Evolutionary conservation across 1,284 basidiomycete species (phyloP).

Genomic region (Ustilago trichophora): DNA sequence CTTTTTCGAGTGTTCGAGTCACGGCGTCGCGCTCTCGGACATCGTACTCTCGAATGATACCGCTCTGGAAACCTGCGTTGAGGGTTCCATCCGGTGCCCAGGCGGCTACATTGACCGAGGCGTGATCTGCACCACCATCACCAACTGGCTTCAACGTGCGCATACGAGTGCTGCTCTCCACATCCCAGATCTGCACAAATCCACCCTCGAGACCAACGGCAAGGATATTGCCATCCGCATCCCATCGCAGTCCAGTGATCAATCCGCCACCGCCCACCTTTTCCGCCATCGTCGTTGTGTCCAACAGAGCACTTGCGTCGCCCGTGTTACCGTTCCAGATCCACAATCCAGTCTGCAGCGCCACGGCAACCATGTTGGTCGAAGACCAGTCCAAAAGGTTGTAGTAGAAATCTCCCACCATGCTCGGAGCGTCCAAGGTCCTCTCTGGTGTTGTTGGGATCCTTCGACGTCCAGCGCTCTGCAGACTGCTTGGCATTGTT

Average conservation of each 20-base stretch:
- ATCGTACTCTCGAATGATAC: slow-evolving; percentile 64
- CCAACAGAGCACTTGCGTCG: slow-evolving; percentile 76
- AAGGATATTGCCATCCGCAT: slow-evolving; percentile 84
- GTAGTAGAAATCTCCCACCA: slow-evolving; percentile 96
- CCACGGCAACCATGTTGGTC: slow-evolving; percentile 73
- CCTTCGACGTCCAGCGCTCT: slow-evolving; percentile 73
- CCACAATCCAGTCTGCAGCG: slow-evolving; percentile 56
- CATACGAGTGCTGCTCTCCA: slow-evolving; percentile 80
- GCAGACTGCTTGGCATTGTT: slow-evolving; percentile 56
- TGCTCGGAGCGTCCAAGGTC: slow-evolving; percentile 92
- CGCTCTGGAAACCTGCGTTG: slow-evolving; percentile 58
- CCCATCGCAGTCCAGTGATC: slow-evolving; percentile 84
- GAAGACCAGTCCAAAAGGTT: slow-evolving; percentile 91
- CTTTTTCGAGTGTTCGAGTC: slow-evolving; percentile 57
- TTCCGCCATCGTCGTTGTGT: slow-evolving; percentile 55
- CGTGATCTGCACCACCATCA: slow-evolving; percentile 59
- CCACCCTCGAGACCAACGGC: slow-evolving; percentile 86
- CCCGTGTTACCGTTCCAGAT: slow-evolving; percentile 90
- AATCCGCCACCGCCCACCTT: slow-evolving; percentile 65
- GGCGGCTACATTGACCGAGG: slow-evolving; percentile 51
- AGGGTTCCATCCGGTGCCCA: slow-evolving; percentile 64
- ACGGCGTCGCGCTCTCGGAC: slow-evolving; percentile 58
- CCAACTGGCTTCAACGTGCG: slow-evolving; percentile 71
- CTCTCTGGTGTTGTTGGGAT: slow-evolving; percentile 85
- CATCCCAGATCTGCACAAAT: slow-evolving; percentile 95